phyloP scores from a whole-genome alignment of 2,329 filamentous ascomycete genomes.

The Aureobasidium vineae region DNA sequence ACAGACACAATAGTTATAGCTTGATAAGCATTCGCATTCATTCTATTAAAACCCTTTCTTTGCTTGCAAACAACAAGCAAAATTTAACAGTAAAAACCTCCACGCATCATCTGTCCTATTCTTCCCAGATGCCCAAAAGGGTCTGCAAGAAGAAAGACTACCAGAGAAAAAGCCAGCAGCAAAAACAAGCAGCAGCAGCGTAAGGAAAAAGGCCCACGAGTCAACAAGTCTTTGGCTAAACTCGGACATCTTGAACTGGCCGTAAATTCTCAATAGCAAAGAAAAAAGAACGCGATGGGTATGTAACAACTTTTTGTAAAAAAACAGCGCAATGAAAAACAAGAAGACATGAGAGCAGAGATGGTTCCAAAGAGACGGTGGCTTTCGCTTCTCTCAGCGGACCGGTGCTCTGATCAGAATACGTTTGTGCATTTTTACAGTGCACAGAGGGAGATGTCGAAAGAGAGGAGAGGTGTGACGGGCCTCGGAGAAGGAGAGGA shows the following conservation, averaged over 20 bases:
- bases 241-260: neutral
- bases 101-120: no score
- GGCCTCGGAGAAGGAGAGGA: neutral
- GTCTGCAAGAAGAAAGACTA: no score
- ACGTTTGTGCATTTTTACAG: neutral
- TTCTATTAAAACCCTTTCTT: no score
- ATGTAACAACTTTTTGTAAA: neutral
- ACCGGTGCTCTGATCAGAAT: neutral
- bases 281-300: neutral
- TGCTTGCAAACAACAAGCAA: no score
- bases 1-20: no score
- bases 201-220: slow-evolving; percentile 14
- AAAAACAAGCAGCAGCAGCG: neutral
- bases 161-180: no score
- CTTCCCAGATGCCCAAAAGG: no score
- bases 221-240: neutral
- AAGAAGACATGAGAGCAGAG: neutral
- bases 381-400: neutral
- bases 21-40: no score
- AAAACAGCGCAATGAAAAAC: neutral
- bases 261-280: neutral
- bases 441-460: neutral
- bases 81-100: no score
- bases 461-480: neutral
- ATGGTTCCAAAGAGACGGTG: neutral